Conservation (phyloP, 805 yeast genomes). For the Candida morakotiae region DNA sequence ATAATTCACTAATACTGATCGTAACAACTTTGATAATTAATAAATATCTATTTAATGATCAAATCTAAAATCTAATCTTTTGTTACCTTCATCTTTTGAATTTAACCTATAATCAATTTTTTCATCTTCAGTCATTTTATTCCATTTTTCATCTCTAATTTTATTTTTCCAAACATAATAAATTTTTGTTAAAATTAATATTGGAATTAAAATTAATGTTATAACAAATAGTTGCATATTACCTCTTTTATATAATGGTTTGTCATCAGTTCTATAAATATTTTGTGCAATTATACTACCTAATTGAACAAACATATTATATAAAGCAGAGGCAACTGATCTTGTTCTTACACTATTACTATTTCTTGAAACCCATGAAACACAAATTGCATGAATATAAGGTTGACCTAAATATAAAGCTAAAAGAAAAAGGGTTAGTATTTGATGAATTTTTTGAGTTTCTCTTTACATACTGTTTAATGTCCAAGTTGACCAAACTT, state of each 20-base stretch:
- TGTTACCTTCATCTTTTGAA: constrained; percentile 53
- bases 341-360: constrained; percentile 61
- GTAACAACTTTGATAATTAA: too few relatives aligned
- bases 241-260: constrained; percentile 59
- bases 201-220: constrained; percentile 25
- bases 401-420: constrained; percentile 26
- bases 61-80: constrained; percentile 49
- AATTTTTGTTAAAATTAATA: constrained; percentile 24
- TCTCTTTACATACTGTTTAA: too few relatives aligned
- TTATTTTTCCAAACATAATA: constrained; percentile 43
- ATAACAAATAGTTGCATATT: constrained; percentile 40
- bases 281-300: constrained; percentile 52
- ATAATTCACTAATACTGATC: too few relatives aligned
- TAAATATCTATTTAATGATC: constrained; percentile 17
- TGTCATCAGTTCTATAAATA: constrained; percentile 54
- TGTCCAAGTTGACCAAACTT: constrained; percentile 12
- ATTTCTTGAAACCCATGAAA: constrained; percentile 56
- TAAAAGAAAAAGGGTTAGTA: too few relatives aligned
- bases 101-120: constrained; percentile 40
- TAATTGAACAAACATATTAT: constrained; percentile 61
- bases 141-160: constrained; percentile 48
- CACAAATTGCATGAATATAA: constrained; percentile 18
- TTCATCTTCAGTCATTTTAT: constrained; percentile 44
- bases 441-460: too few relatives aligned
- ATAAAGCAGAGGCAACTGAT: constrained; percentile 61